Evolutionary conservation across 2,329 filamentous ascomycete species (phyloP), one percentile per base, ranked within the genome.

Genomic region (Septoria linicola): DNA sequence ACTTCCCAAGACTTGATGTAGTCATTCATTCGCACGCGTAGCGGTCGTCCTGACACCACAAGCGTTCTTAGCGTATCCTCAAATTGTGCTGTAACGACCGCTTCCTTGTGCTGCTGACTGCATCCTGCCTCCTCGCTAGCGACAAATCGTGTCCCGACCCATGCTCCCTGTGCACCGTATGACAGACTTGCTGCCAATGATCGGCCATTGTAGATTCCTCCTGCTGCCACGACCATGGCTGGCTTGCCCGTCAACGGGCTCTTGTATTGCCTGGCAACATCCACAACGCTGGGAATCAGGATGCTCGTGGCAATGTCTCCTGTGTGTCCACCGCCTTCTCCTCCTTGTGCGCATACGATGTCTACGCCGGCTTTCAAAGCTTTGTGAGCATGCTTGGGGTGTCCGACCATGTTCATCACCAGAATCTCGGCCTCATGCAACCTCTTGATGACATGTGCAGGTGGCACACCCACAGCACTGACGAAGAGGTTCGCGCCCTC

Each of bases 341-440:
- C 89, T 40, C 92, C 92, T 74, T 97, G 92, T 2, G 91, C 85
- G 68, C 90, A 96, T 4, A 97, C 80, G 58, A 96, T 85, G 71
- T 97, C 92, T 8, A 95, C 89, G 36, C 92, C 92, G 0, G 85
- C 81, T 42, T 89, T 82, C 3, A 97, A 76, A 2, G 91, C 91
- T 74, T 96, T 96, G 68, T 85, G 81, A 1, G 91, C 91, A 69
- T 97, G 92, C 68, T 87, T 89, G 1, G 92, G 91, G 63, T 91
- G 88, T 0, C 92, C 92, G 16, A 96, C 90, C 91, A 96, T 96
- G 70, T 96, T 96, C 90, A 96, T 96, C 30, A 96, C 79, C 53
- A 95, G 68, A 34, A 97, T 87, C 0, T 87, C 88, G 0, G 87
- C 85, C 7, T 79, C 77, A 66, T 97, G 92, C 37, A 97, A 76